Evolutionary conservation across 352 stramenopile species (phyloP).

Genomic region (Pilasporangium apinafurcum): DNA sequence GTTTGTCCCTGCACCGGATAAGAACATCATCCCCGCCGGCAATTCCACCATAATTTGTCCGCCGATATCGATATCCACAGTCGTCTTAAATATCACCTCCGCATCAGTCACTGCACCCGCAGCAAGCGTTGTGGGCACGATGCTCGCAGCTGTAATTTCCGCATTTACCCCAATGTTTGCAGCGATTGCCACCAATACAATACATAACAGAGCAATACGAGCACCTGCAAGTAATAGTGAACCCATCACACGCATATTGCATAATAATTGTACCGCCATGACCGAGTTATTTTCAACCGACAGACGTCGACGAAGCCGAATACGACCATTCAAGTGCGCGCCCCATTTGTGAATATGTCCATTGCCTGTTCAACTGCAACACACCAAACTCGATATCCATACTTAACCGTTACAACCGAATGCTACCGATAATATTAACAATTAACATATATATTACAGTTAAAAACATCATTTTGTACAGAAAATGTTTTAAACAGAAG

Average conservation of each 20-base stretch:
- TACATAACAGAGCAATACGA: constrained; percentile 1
- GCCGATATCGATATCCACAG: constrained; percentile 11
- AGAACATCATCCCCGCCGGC: constrained; percentile 20
- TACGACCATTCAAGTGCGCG: too few species aligned
- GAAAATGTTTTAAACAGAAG: background rate
- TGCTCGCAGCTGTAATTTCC: constrained; percentile 11
- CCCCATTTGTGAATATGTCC: too few species aligned
- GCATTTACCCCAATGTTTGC: constrained; percentile 1
- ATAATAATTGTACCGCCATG: too few species aligned
- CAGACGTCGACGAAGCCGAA: too few species aligned
- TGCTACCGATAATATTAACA: background rate
- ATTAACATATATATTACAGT: too few species aligned
- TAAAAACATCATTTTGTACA: too few species aligned
- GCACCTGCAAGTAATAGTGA: too few species aligned
- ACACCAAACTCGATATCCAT: too few species aligned
- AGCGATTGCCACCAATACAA: constrained; percentile 1
- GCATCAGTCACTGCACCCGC: constrained; percentile 15
- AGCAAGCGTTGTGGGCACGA: constrained; percentile 13
- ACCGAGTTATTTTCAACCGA: too few species aligned
- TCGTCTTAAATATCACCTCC: constrained; percentile 18
- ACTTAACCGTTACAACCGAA: too few species aligned
- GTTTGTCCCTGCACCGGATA: constrained; percentile 4
- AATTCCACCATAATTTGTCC: constrained; percentile 21
- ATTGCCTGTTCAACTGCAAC: too few species aligned
- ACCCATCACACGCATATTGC: too few species aligned